phyloP scores from a whole-genome alignment of 768 basidiomycete genomes.

The Hysterangium stoloniferum region DNA sequence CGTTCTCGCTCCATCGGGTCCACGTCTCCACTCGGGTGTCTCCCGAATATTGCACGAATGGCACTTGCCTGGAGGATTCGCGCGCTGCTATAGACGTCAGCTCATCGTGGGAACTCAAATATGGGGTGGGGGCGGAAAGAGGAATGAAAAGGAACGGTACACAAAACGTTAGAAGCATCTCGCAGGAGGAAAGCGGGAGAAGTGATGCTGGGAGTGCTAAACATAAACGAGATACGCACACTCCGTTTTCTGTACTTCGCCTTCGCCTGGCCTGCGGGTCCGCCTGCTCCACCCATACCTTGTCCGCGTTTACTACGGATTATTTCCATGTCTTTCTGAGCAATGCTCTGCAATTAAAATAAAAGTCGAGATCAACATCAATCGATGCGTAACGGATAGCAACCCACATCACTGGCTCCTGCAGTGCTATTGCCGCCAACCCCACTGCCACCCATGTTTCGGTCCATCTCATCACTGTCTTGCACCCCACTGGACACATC shows the following conservation, averaged over 20 bases:
- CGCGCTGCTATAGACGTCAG: slow-evolving; percentile 44
- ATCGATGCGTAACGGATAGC: background rate
- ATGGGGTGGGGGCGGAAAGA: slow-evolving; percentile 3
- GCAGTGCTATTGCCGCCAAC: background rate
- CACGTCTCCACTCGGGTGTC: slow-evolving; percentile 83
- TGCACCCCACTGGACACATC: slow-evolving; percentile 24
- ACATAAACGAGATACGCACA: slow-evolving; percentile 40
- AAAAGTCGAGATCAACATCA: background rate
- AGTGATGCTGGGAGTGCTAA: no score
- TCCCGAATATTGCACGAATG: slow-evolving; percentile 84
- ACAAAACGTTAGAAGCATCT: slow-evolving; percentile 6
- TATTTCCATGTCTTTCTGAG: slow-evolving; percentile 80
- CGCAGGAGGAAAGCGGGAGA: background rate
- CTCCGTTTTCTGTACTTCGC: slow-evolving; percentile 81
- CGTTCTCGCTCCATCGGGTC: slow-evolving; percentile 78
- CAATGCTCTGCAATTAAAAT: slow-evolving; percentile 40
- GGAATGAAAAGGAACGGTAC: slow-evolving; percentile 16
- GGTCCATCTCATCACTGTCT: background rate
- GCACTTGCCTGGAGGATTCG: slow-evolving; percentile 80
- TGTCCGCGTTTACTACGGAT: slow-evolving; percentile 75
- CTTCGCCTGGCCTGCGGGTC: slow-evolving; percentile 32
- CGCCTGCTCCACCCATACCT: slow-evolving; percentile 37
- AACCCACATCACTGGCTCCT: background rate
- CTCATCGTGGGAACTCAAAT: slow-evolving; percentile 19
- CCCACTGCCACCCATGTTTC: background rate